Percentiles rank a stretch among this genome's conserved stretches.
phyloP scores from a whole-genome alignment of 2,329 filamentous ascomycete genomes.

The Drechslerella dactyloides region DNA sequence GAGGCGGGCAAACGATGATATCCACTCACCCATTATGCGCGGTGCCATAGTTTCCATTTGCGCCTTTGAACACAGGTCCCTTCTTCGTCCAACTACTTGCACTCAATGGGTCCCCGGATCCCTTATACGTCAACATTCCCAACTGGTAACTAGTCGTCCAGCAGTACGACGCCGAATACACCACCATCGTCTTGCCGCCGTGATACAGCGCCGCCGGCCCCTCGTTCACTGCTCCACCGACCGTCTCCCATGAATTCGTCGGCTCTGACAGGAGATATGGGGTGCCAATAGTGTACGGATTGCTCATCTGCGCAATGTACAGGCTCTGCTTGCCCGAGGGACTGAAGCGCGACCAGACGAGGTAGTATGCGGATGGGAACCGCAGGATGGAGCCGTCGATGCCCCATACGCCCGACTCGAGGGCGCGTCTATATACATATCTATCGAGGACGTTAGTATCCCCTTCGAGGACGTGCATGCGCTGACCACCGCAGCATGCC shows the following conservation, averaged over 20 bases:
- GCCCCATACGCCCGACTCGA: constrained; percentile 60
- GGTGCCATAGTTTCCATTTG: constrained; percentile 66
- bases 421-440: constrained; percentile 63
- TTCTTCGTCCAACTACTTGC: constrained; percentile 63
- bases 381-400: constrained; percentile 66
- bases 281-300: constrained; percentile 60
- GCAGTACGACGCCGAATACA: constrained; percentile 66
- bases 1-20: not conserved
- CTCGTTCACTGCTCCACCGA: constrained; percentile 64
- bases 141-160: constrained; percentile 65
- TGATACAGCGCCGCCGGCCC: constrained; percentile 65
- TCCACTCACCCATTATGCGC: constrained; percentile 62
- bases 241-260: constrained; percentile 63
- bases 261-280: constrained; percentile 64
- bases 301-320: constrained; percentile 59
- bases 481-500: constrained; percentile 62
- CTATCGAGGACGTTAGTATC: constrained; percentile 63
- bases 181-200: constrained; percentile 63
- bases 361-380: constrained; percentile 62
- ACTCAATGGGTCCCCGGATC: constrained; percentile 61
- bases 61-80: constrained; percentile 63
- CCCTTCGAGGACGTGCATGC: constrained; percentile 64
- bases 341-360: constrained; percentile 64
- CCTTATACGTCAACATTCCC: constrained; percentile 64
- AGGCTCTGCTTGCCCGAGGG: constrained; percentile 59